These are phyloP conservation scores for Cutaneotrichosporon sp. DNA, from an alignment of 1,284 basidiomycete species.

Conservation along the genomic window DNA sequence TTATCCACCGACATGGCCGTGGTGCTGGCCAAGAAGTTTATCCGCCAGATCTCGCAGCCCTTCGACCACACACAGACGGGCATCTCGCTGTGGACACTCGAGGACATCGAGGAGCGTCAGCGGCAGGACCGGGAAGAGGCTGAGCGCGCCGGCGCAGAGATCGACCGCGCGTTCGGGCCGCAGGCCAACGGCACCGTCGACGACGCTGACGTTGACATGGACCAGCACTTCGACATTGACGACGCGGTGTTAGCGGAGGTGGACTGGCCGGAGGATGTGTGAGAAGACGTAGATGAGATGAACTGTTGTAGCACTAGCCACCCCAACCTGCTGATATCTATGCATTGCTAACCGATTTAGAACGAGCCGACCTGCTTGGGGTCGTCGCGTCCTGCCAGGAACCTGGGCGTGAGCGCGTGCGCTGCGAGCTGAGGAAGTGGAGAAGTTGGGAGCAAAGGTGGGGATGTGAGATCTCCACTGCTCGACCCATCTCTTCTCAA, in stretches of 20 bases:
- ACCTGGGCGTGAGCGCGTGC: conserved; percentile 19
- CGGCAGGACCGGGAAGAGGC: conserved; percentile 43
- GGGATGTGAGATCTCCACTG: too few species aligned
- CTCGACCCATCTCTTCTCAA: too few species aligned
- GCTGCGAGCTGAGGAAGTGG: too few species aligned
- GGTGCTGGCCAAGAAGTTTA: conserved; percentile 92
- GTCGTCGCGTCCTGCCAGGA: conserved; percentile 53
- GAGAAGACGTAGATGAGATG: conserved; percentile 4
- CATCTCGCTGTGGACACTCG: conserved; percentile 83
- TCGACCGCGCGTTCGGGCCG: conserved; percentile 29
- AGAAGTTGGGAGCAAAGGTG: neutral
- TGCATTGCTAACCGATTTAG: conserved; percentile 27
- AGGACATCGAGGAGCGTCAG: conserved; percentile 52
- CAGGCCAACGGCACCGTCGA: conserved; percentile 13
- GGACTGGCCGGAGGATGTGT: conserved; percentile 33
- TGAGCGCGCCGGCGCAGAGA: conserved; percentile 30
- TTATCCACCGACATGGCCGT: conserved; percentile 98
- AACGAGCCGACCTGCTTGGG: conserved; percentile 47
- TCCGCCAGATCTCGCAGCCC: conserved; percentile 96
- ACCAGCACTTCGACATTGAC: conserved; percentile 34
- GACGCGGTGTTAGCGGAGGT: conserved; percentile 42
- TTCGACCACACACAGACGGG: conserved; percentile 94
- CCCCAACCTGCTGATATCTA: conserved; percentile 15
- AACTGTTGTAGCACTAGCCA: conserved; percentile 18
- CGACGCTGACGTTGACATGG: conserved; percentile 31